These are phyloP conservation scores for Ceratobasidium sp. DNA, from an alignment of 1,284 basidiomycete species.

Conservation along the genomic window DNA sequence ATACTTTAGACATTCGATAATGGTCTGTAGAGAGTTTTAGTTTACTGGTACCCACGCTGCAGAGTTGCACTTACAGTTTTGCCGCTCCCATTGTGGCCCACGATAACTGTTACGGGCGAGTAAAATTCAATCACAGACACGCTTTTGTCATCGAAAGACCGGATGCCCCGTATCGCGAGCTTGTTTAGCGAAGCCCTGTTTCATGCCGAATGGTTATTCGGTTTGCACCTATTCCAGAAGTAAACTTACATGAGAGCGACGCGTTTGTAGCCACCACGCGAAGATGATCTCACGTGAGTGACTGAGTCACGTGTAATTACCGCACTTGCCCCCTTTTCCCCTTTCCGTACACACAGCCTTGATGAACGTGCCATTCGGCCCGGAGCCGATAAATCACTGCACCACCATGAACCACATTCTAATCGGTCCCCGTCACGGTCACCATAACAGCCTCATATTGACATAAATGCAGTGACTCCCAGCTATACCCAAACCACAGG, in stretches of 20 bases:
- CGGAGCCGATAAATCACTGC: not conserved
- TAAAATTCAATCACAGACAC: slow-evolving; percentile 97
- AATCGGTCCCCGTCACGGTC: not conserved
- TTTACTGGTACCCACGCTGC: not conserved
- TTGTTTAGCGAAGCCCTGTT: slow-evolving; percentile 86
- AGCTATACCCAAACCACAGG: no score
- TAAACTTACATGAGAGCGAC: slow-evolving; percentile 26
- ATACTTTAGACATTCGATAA: slow-evolving; percentile 99
- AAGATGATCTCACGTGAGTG: slow-evolving; percentile 14
- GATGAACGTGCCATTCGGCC: not conserved
- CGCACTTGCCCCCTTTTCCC: not conserved
- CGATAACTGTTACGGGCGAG: slow-evolving; percentile 96
- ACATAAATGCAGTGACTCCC: not conserved
- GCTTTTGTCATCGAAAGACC: slow-evolving; percentile 92
- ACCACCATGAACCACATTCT: no score
- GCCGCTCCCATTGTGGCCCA: slow-evolving; percentile 97
- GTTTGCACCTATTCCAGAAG: not conserved
- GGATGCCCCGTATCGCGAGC: slow-evolving; percentile 80
- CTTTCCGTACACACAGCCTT: slow-evolving; percentile 26
- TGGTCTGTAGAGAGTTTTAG: slow-evolving; percentile 59
- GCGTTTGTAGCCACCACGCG: slow-evolving; percentile 30
- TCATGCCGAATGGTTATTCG: not conserved
- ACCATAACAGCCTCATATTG: not conserved
- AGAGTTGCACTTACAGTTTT: slow-evolving; percentile 70
- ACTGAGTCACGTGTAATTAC: slow-evolving; percentile 8